Evolutionary conservation across 2,329 filamentous ascomycete genomes (phyloP).

Genomic region (Diaporthe humulicola): DNA sequence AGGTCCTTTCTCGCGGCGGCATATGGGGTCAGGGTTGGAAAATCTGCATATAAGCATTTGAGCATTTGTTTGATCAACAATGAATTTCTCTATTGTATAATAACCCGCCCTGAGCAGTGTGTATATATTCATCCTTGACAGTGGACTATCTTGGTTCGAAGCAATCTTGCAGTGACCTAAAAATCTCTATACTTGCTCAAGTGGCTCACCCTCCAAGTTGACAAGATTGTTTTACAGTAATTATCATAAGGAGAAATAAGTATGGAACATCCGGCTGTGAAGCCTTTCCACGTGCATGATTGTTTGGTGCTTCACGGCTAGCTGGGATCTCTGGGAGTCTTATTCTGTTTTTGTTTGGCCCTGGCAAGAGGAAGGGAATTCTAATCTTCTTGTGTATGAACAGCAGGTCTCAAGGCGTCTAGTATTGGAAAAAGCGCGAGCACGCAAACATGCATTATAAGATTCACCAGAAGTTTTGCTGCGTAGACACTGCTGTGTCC

Average conservation of each 20-base stretch:
- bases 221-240: too few relatives aligned
- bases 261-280: neutral
- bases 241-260: neutral
- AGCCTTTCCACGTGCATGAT: neutral
- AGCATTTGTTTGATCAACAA: neutral
- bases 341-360: neutral
- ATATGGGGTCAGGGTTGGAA: neutral
- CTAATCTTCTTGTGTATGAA: neutral
- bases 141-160: neutral
- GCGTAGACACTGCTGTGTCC: neutral
- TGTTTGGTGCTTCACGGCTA: neutral
- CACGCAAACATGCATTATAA: neutral
- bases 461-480: neutral
- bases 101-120: neutral
- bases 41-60: constrained; percentile 13
- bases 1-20: neutral
- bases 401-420: neutral
- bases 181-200: neutral
- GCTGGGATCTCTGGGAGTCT: neutral
- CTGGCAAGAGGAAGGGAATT: too few relatives aligned
- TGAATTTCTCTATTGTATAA: constrained; percentile 1
- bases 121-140: neutral
- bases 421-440: neutral
- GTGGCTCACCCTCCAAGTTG: neutral
- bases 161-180: neutral